These are phyloP conservation scores for Leishmania guyanensis DNA, from an alignment of 208 protist species.

Conservation along the genomic window DNA sequence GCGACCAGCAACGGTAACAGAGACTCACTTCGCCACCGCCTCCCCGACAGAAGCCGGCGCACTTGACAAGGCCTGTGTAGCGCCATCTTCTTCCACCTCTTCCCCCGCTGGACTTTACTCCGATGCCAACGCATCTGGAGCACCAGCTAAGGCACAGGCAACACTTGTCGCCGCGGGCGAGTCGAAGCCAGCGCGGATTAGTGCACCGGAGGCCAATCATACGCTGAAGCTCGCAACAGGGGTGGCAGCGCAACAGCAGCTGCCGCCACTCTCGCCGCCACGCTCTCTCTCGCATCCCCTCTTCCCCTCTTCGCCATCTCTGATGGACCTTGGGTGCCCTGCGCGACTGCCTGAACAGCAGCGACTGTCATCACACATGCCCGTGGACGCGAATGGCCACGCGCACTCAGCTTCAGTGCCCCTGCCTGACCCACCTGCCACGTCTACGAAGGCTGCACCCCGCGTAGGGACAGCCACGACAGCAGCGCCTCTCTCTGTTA, in stretches of 20 bases:
- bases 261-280: background rate
- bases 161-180: background rate
- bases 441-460: too few species aligned
- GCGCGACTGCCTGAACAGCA: background rate
- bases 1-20: background rate
- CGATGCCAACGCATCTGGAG: background rate
- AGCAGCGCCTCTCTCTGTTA: slow-evolving; percentile 14
- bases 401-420: slow-evolving; percentile 25
- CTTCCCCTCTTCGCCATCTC: background rate
- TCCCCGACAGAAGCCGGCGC: background rate
- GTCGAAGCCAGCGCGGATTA: too few species aligned
- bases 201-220: background rate
- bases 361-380: slow-evolving; percentile 23
- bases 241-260: background rate
- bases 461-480: background rate
- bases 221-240: background rate
- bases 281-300: background rate
- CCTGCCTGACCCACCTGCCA: slow-evolving; percentile 21
- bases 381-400: slow-evolving; percentile 38
- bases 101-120: background rate
- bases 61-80: background rate
- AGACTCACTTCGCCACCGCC: background rate
- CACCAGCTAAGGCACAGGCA: background rate
- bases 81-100: background rate
- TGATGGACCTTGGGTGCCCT: background rate